A percentile compares a stretch with the other conserved stretches of the same genome.
phyloP scores from a whole-genome alignment of 805 yeast species.

The Sugiyamaella americana region DNA sequence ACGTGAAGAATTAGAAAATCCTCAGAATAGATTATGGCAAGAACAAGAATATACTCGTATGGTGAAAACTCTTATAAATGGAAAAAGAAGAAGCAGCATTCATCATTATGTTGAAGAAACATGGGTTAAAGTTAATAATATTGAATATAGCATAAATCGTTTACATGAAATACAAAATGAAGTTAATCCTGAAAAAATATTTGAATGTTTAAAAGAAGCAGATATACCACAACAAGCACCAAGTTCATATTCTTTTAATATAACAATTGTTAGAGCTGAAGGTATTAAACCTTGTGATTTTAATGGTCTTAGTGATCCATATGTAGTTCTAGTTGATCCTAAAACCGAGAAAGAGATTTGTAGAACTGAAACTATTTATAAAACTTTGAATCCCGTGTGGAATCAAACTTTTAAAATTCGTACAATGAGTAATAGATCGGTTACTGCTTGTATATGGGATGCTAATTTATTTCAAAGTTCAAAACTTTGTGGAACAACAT shows the following conservation, averaged over 20 bases:
- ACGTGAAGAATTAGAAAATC: slow-evolving; percentile 13
- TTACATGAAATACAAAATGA: slow-evolving; percentile 45
- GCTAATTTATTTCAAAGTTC: slow-evolving; percentile 49
- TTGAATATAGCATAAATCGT: slow-evolving; percentile 41
- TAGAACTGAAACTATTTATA: slow-evolving; percentile 58
- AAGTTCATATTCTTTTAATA: slow-evolving; percentile 51
- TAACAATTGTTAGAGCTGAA: slow-evolving; percentile 59
- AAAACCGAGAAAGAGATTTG: slow-evolving; percentile 51
- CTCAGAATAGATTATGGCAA: slow-evolving; percentile 18
- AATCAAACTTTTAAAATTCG: slow-evolving; percentile 73
- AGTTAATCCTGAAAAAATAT: slow-evolving; percentile 52
- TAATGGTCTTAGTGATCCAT: slow-evolving; percentile 48
- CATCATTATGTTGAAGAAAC: slow-evolving; percentile 54
- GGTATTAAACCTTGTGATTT: slow-evolving; percentile 44
- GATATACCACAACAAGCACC: slow-evolving; percentile 25
- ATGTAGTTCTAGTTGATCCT: slow-evolving; percentile 65
- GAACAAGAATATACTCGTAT: slow-evolving; percentile 35
- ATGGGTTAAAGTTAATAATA: slow-evolving; percentile 66
- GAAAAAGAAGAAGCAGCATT: slow-evolving; percentile 42
- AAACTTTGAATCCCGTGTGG: slow-evolving; percentile 71
- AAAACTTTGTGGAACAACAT: slow-evolving; percentile 59
- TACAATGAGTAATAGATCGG: slow-evolving; percentile 38
- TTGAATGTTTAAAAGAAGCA: slow-evolving; percentile 26
- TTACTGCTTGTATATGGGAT: slow-evolving; percentile 68
- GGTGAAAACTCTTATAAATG: slow-evolving; percentile 33